Base-by-base conservation (phyloP, 2,329 filamentous ascomycete species). In the Botrytis galanthina region DNA sequence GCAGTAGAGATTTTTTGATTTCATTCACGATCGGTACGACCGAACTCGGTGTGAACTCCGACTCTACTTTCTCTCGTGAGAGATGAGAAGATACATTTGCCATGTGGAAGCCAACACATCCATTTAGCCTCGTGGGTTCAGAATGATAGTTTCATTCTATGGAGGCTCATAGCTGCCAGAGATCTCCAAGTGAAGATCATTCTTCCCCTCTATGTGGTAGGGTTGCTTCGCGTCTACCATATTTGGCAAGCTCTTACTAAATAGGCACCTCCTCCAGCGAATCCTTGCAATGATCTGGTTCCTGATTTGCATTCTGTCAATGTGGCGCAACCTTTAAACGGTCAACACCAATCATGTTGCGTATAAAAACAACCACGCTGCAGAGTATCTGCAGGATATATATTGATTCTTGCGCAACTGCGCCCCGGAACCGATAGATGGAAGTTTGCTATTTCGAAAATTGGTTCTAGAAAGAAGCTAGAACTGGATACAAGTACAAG, bases 361-460 rank as follows among this genome's bases (percentile, higher is more conserved):
- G 70, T 72, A 44, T 72, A 72, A 57, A 72, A 72, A 72, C 70
- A 66, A 67, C 44, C 60, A 20, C n/a, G 46, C 46, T 71, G 60
- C 60, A 66, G 26, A 54, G 20, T 9, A 54, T 46, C 35, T 72
- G 46, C 70, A 66, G 60, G 35, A 67, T 67, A 57, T 72, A 46
- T 72, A 72, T 72, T 72, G 60, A 72, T 72, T 72, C 37, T 72
- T 54, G 60, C 61, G 37, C n/a, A 51, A 72, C 59, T 72, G 70
- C 70, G 70, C 70, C 70, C 16, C 46, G 26, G 54, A 14, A 35
- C 48, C 37, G 46, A 66, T 44, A n/a, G 14, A 39, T 32, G 39
- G n/a, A 61, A 42, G 44, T 66, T 54, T 57, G 66, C 66, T 68
- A 32, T 68, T 68, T 57, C 48, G 32, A 42, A 68, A 18, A 29